Percentiles rank a stretch among this genome's conserved stretches.
These are phyloP conservation scores for Nannizzia gypsea DNA, from an alignment of 2,329 filamentous ascomycete genomes.

Conservation along the genomic window DNA sequence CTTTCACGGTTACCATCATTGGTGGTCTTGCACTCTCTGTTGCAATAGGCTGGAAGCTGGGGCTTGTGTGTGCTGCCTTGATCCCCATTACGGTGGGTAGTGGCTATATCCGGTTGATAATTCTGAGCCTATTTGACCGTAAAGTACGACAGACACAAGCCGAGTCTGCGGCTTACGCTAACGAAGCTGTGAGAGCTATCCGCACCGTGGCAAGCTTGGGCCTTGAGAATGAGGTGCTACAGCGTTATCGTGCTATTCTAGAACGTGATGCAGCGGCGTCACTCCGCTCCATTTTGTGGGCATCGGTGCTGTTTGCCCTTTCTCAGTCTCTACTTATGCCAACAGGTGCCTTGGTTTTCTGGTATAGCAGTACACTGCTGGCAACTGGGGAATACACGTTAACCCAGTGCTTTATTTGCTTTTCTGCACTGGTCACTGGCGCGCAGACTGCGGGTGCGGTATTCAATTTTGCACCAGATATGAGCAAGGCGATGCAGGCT, in stretches of 20 bases:
- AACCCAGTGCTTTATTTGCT: constrained; percentile 87
- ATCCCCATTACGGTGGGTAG: constrained; percentile 67
- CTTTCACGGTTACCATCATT: not conserved
- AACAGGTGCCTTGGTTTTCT: constrained; percentile 78
- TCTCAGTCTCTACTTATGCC: constrained; percentile 76
- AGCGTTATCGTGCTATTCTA: constrained; percentile 56
- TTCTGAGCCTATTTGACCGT: constrained; percentile 65
- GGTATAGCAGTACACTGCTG: constrained; percentile 75
- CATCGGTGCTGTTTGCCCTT: constrained; percentile 66
- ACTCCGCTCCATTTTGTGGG: constrained; percentile 40
- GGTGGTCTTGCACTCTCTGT: not conserved
- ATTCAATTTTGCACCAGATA: constrained; percentile 82
- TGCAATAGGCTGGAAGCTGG: constrained; percentile 9
- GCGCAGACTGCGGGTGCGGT: constrained; percentile 82
- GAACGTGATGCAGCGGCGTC: constrained; percentile 24
- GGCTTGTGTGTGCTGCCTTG: constrained; percentile 35
- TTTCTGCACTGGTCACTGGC: constrained; percentile 76
- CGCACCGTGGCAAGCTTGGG: constrained; percentile 86
- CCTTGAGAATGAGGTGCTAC: constrained; percentile 67
- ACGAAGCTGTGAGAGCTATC: constrained; percentile 84
- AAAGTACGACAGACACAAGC: constrained; percentile 70
- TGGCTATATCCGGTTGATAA: constrained; percentile 75
- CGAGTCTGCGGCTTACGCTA: constrained; percentile 71
- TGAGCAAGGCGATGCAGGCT: constrained; percentile 74
- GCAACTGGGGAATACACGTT: constrained; percentile 57